Percentiles rank a stretch among this genome's conserved stretches.
Evolutionary conservation across 306 rosid species (phyloP).

Genomic region (Cicer chorassanicum): DNA sequence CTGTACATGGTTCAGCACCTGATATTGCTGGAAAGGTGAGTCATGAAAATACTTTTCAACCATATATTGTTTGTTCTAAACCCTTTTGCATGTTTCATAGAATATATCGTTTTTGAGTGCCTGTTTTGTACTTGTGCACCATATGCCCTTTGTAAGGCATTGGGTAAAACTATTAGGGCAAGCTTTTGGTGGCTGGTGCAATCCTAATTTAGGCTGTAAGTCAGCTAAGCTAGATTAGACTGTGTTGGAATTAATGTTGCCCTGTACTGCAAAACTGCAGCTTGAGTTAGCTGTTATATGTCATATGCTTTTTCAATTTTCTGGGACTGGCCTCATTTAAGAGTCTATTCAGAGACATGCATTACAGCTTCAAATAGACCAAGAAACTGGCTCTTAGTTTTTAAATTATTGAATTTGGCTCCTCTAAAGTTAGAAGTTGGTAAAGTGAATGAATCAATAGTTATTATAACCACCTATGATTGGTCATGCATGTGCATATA

Average conservation of each 20-base stretch:
- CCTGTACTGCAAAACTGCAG: not conserved
- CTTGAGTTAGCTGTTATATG: not conserved
- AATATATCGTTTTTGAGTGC: not conserved
- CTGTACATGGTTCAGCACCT: slow-evolving; percentile 99
- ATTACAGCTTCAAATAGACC: not conserved
- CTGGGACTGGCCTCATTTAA: not conserved
- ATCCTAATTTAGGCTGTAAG: slow-evolving; percentile 7
- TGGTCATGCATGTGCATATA: no score
- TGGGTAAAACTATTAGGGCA: slow-evolving; percentile 26
- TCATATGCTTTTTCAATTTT: not conserved
- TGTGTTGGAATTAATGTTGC: not conserved
- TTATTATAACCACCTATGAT: no score
- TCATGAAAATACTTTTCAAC: slow-evolving; percentile 9
- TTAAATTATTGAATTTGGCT: no score
- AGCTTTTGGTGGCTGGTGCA: not conserved
- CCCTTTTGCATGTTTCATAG: not conserved
- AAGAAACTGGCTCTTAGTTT: not conserved
- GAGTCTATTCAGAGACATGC: not conserved
- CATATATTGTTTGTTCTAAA: slow-evolving; percentile 9
- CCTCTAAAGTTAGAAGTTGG: no score
- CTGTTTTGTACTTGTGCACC: slow-evolving; percentile 9
- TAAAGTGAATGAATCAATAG: no score
- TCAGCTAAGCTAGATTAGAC: not conserved
- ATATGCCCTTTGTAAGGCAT: not conserved
- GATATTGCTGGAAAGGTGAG: slow-evolving; percentile 99